These are phyloP conservation scores for Ottelia alismoides DNA, from an alignment of 106 monocot genomes.

Conservation along the genomic window DNA sequence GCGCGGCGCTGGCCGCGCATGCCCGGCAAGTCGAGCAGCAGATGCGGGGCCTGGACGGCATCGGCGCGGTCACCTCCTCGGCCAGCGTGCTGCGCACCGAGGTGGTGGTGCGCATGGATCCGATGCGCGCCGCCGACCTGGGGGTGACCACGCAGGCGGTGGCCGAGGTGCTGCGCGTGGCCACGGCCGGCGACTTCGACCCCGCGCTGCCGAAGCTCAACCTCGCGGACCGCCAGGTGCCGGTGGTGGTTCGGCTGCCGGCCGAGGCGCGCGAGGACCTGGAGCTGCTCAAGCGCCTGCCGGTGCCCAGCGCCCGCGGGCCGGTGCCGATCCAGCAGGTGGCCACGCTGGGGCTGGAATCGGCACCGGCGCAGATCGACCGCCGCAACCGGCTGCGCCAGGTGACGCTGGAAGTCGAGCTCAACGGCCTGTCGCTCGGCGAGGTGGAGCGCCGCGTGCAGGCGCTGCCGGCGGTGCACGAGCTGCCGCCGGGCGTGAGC, in stretches of 20 bases:
- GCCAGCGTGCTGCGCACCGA: neutral
- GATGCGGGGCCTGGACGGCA: neutral
- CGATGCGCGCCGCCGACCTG: neutral
- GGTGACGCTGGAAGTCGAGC: too few species aligned
- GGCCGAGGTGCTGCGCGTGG: neutral
- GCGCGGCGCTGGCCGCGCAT: neutral
- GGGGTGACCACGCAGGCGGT: neutral
- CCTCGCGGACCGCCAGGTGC: neutral
- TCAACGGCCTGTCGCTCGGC: too few species aligned
- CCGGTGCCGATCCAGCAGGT: neutral
- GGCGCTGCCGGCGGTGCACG: too few species aligned
- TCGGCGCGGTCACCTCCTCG: too few species aligned
- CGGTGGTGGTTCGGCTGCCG: neutral
- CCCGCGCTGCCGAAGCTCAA: neutral
- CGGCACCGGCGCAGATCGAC: neutral
- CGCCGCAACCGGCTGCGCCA: neutral
- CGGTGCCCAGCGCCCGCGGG: neutral
- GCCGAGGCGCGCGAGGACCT: neutral
- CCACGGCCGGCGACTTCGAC: neutral
- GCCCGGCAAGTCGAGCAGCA: neutral
- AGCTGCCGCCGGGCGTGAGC: too few species aligned
- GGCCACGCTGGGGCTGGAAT: neutral
- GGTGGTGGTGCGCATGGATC: neutral
- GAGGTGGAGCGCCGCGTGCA: too few species aligned
- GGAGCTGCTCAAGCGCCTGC: neutral